Evolutionary conservation across 257 asterid species (phyloP), one percentile per base, ranked within the genome.

Genomic region (Jacaranda copaia): DNA sequence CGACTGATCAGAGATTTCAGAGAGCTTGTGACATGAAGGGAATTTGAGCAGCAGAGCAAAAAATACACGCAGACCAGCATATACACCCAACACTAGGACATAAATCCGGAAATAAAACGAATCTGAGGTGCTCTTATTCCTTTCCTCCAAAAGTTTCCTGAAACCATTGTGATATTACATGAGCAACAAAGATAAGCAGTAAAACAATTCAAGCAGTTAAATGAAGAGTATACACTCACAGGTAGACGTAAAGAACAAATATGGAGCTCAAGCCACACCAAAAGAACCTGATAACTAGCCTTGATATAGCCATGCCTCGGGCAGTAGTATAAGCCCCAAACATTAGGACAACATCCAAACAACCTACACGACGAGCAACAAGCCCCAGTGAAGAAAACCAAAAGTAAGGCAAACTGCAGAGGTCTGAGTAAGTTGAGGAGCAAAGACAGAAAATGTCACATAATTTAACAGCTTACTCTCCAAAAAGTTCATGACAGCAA

Each of bases 301-400:
- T 93, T 58, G 98, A 93, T 68, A 93, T 88, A 74, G 99, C 99
- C 99, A 95, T 93, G 77, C 96, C 97, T 72, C 99, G 93, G 15
- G 96, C 96, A 64, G 97, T 80, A 75, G 94, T 83, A 84, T 93
- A 95, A 59, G 99, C 99, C 77, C 99, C 99, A 88, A 91, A 93
- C 97, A 87, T 91, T 48, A 95, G 88, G 77, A 95, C 70, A 73
- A 91, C 93, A 83, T 95, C 99, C 77, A 95, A 84, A 77, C 77
- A 91, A 83, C 98, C 99, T 95, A 81, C 25, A 77, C 38, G 76
- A 70, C 75, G 57, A 74, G 48, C 59, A 73, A 79, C 52, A 72
- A 78, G 71, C 73, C 18, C 46, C 35, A 71, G 55, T 80, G 74
- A 83, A 75, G 81, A 73, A 79, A 48, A 63, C 62, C 43, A 52